A percentile compares a stretch with the other conserved stretches of the same genome.
Conservation (phyloP, 495 filamentous ascomycete species). For the Penicillium paradoxum region DNA sequence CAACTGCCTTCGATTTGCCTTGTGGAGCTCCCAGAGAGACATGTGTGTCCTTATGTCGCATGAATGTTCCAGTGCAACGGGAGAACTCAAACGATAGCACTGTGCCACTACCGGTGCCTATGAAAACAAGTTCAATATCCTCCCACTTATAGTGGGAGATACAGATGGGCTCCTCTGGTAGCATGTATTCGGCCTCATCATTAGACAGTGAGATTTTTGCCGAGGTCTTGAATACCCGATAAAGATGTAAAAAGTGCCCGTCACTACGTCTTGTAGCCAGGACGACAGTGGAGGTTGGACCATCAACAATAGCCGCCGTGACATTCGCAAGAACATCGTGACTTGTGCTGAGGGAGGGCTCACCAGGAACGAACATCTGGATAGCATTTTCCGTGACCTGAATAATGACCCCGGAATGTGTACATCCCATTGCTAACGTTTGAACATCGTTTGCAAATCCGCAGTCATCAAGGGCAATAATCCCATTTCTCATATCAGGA, state of each 20-base stretch:
- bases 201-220: conserved; percentile 5
- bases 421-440: conserved; percentile 52
- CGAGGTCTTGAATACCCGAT: conserved; percentile 12
- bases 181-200: conserved; percentile 11
- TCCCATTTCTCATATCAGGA: conserved; percentile 28
- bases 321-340: conserved; percentile 18
- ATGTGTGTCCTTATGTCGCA: conserved; percentile 13
- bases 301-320: conserved; percentile 30
- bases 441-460: conserved; percentile 47
- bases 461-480: conserved; percentile 33
- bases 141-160: conserved; percentile 30
- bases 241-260: conserved; percentile 20
- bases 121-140: conserved; percentile 26
- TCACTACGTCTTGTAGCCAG: conserved; percentile 22
- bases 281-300: conserved; percentile 21
- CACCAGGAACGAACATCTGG: conserved; percentile 29
- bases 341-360: conserved; percentile 13
- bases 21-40: conserved; percentile 14
- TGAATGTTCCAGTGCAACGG: conserved; percentile 7
- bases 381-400: conserved; percentile 54
- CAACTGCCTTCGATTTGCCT: conserved; percentile 37
- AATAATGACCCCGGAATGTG: conserved; percentile 36
- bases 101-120: conserved; percentile 35
- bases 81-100: conserved; percentile 28
- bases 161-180: conserved; percentile 35